Base-by-base conservation (phyloP, 139 green algal species). In the Penium margaritaceum region DNA sequence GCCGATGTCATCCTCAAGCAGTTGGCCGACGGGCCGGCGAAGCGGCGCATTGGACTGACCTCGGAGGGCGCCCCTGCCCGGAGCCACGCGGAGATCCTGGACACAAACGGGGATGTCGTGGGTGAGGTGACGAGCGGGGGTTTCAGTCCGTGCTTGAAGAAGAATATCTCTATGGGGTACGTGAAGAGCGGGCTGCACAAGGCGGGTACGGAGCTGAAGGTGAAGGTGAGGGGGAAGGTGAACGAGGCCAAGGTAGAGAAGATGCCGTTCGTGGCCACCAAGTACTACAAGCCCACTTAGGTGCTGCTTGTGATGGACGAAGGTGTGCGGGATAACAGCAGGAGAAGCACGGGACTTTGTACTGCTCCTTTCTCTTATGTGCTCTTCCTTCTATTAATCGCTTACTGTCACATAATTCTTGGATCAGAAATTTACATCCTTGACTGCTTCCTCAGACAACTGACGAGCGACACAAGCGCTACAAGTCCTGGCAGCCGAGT, bases 121-220 rank as follows among this genome's bases (percentile, higher is more conserved):
- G 92, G 95, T 17, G 89, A 96, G 79, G 82, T 99, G 9, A 96
- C 93, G 41, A 91, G 81, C 46, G 95, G 95, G 34, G 93, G 88
- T 0, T 96, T 96, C 86, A 92, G 83, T 75, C 95, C 95, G 39
- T 91, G 84, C 83, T 77, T 99, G 32, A 95, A 95, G 80, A 95
- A 97, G 84, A 97, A 97, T 86, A 91, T 99, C 51, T 89, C 90
- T 24, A 99, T 99, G 95, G 95, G 94, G 0, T 99, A 99, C 66
- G 89, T 99, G 21, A 76, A 91, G 29, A 96, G 94, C 84, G 83
- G 79, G 1, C 76, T 85, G 37, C 88, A 85, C 82, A 99, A 99
- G 86, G 87, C 88, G 0, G 94, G 91, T 65, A 99, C 95, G 0
- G 63, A 90, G 75, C 74, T 99, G 27, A 92, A 96, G 81, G 87